Conservation (phyloP, 495 filamentous ascomycete genomes). For the Penicillium canariense region DNA sequence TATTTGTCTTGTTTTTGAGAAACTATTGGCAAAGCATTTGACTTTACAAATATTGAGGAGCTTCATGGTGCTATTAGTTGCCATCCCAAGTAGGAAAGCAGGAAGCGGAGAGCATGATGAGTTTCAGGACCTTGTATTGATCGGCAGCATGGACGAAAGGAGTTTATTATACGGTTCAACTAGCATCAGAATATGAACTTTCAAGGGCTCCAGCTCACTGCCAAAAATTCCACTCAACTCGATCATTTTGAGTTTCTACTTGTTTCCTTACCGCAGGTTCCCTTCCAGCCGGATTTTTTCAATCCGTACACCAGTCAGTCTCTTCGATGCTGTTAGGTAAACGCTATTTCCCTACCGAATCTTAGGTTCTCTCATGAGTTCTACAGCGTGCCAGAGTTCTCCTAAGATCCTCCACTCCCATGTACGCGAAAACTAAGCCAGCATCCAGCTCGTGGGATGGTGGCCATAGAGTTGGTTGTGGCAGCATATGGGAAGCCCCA, state of each 20-base stretch:
- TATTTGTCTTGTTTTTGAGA: not conserved
- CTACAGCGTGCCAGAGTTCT: too few relatives aligned
- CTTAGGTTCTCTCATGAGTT: too few relatives aligned
- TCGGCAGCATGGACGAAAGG: not conserved
- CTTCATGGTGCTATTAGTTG: too few relatives aligned
- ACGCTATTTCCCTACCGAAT: too few relatives aligned
- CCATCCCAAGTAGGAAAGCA: too few relatives aligned
- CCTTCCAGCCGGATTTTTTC: too few relatives aligned
- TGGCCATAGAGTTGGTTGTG: not conserved
- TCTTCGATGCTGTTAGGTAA: too few relatives aligned
- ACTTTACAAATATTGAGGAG: not conserved
- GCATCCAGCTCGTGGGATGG: not conserved
- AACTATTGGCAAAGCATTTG: not conserved
- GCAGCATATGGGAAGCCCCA: slow-evolving; percentile 1
- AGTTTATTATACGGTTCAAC: not conserved
- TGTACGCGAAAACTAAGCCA: not conserved
- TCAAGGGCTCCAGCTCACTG: not conserved
- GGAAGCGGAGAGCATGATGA: not conserved
- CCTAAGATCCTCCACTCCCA: too few relatives aligned
- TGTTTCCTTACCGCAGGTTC: too few relatives aligned
- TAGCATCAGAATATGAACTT: not conserved
- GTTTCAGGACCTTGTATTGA: not conserved
- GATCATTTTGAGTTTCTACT: too few relatives aligned
- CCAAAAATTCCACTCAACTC: not conserved
- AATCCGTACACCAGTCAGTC: too few relatives aligned